phyloP scores from a whole-genome alignment of 192 early-diverging fungal genomes.

The Chytriomyces hyalinus region DNA sequence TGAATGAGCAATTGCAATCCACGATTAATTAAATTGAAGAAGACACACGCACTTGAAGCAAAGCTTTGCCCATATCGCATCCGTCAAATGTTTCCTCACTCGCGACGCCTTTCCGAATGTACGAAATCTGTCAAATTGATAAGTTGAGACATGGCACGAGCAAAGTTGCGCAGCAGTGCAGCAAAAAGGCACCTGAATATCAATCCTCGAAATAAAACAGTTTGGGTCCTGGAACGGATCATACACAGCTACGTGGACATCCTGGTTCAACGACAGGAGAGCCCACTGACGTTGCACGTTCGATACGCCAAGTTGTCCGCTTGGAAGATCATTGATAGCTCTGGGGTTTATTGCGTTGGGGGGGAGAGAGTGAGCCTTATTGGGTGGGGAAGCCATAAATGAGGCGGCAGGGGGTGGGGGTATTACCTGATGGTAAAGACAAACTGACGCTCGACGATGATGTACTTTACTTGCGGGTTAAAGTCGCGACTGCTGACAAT shows the following conservation, averaged over 20 bases:
- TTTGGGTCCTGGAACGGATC: constrained; percentile 61
- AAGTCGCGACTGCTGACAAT: constrained; percentile 77
- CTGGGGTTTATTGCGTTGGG: constrained; percentile 34
- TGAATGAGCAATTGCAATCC: constrained; percentile 27
- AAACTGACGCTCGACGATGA: constrained; percentile 77
- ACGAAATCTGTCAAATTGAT: constrained; percentile 16
- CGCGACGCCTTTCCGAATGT: constrained; percentile 39
- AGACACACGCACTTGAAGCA: constrained; percentile 43
- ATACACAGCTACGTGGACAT: constrained; percentile 65
- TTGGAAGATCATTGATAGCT: constrained; percentile 46
- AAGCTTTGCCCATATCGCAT: constrained; percentile 71
- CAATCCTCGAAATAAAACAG: constrained; percentile 52
- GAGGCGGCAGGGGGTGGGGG: neutral
- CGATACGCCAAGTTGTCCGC: constrained; percentile 60
- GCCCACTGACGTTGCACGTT: constrained; percentile 70
- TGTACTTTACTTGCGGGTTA: constrained; percentile 67
- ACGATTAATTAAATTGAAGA: neutral
- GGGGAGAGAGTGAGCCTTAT: neutral
- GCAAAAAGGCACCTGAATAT: constrained; percentile 45
- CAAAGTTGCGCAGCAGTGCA: constrained; percentile 4
- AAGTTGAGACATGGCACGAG: neutral
- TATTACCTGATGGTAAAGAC: constrained; percentile 80
- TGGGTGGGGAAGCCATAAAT: neutral
- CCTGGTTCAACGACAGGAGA: constrained; percentile 66
- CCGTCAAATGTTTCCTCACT: constrained; percentile 69